These are phyloP conservation scores for Exophiala bonariae DNA, from an alignment of 2,329 filamentous ascomycete species.

Conservation along the genomic window DNA sequence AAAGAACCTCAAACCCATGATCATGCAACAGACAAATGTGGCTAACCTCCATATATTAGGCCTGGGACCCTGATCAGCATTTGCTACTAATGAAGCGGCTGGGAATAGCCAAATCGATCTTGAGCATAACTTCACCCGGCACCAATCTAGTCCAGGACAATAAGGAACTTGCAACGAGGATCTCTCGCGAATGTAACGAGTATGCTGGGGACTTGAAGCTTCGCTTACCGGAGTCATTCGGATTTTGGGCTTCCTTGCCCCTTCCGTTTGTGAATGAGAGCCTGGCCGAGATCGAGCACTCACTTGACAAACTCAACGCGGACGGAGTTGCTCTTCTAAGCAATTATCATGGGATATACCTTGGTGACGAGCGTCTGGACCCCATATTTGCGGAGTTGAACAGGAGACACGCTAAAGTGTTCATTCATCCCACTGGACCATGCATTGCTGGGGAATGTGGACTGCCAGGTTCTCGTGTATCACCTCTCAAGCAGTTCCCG, in stretches of 20 bases:
- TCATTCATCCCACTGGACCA: conserved; percentile 53
- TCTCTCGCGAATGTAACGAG: conserved; percentile 36
- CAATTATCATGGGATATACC: conserved; percentile 53
- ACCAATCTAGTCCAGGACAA: conserved; percentile 41
- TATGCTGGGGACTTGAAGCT: conserved; percentile 26
- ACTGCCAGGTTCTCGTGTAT: background rate
- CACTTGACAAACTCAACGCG: conserved; percentile 38
- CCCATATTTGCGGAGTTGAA: conserved; percentile 51
- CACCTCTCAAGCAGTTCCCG: conserved; percentile 13
- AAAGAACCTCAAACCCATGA: conserved; percentile 23
- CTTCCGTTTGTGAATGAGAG: conserved; percentile 50
- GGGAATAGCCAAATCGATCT: conserved; percentile 51
- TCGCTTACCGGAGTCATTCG: conserved; percentile 39
- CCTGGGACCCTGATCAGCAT: conserved; percentile 48
- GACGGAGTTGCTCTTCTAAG: conserved; percentile 54
- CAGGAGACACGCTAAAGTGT: conserved; percentile 45
- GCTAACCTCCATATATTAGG: conserved; percentile 25
- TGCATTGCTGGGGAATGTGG: conserved; percentile 3
- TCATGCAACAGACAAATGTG: background rate
- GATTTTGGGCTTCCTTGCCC: conserved; percentile 55
- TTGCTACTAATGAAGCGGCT: conserved; percentile 50
- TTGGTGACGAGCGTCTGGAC: conserved; percentile 47
- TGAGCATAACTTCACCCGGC: conserved; percentile 56
- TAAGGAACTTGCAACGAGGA: conserved; percentile 36
- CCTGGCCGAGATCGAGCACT: conserved; percentile 48